Evolutionary conservation across 2,329 filamentous ascomycete genomes (phyloP), one percentile per base, ranked within the genome.

Genomic region (Arthroderma sp.): DNA sequence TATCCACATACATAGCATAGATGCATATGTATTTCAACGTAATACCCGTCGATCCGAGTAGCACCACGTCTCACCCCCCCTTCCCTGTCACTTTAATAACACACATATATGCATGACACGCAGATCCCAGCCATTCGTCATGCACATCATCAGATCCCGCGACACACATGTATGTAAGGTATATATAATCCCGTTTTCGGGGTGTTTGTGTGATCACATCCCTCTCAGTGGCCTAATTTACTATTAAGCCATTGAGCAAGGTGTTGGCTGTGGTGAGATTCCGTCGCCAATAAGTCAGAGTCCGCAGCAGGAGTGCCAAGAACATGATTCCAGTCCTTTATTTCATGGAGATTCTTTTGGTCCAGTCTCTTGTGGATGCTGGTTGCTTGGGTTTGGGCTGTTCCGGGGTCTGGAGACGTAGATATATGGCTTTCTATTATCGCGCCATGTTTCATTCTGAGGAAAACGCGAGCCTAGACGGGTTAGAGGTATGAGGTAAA

Each of bases 321-420:
- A 7, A 53, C 30, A 5, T 36, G 28, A 27, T 36, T 36, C 64
- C 68, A 72, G 39, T 65, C 55, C 8, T 55, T 50, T 15, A 77
- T 66, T 41, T 76, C 69, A 44, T 76, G 72, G 11, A 78, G 50
- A 11, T 66, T 67, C 38, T 60, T 62, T 22, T 62, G 66, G 29
- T 57, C 61, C 43, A 63, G 55, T 36, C 46, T 48, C 30, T 59
- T 46, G 42, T 63, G 59, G 15, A 63, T 50, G 7, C 48, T 55
- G 27, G 38, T 49, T n/a, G 57, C 57, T 51, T 69, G 61, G n/a
- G 55, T 46, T 7, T 57, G 53, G 38, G 60, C 63, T 5, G 50
- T 42, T 3, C 43, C 47, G n/a, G 53, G 29, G 42, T 68, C 56
- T 9, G 55, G 40, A 2, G 65, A 65, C 27, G 60, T 51, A 9